Conservation (phyloP, 2,329 filamentous ascomycete species). For the Arthrobotrys pseudoclavata region DNA sequence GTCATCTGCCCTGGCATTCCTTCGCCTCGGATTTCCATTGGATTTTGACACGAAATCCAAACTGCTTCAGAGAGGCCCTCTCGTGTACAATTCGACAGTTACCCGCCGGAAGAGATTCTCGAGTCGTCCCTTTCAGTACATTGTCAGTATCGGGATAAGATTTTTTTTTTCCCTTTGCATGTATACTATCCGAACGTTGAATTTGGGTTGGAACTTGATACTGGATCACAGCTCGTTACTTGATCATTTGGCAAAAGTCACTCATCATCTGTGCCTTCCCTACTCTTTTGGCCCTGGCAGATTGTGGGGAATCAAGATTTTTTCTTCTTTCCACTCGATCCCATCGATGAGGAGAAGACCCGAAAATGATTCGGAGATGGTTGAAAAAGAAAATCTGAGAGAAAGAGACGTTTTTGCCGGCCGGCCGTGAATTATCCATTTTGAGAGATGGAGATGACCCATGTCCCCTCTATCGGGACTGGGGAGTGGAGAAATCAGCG, state of each 20-base stretch:
- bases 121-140: slow-evolving; percentile 24
- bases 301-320: slow-evolving; percentile 55
- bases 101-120: slow-evolving; percentile 55
- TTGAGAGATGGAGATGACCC: slow-evolving; percentile 40
- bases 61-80: slow-evolving; percentile 19
- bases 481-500: slow-evolving; percentile 51
- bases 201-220: slow-evolving; percentile 11
- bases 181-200: slow-evolving; percentile 21
- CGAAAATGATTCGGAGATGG: slow-evolving; percentile 50
- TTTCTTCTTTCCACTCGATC: slow-evolving; percentile 9
- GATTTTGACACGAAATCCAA: slow-evolving; percentile 36
- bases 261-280: slow-evolving; percentile 36
- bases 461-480: slow-evolving; percentile 43
- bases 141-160: background rate
- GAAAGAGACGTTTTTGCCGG: slow-evolving; percentile 29
- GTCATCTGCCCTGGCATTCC: slow-evolving; percentile 50
- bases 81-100: slow-evolving; percentile 52
- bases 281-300: slow-evolving; percentile 34
- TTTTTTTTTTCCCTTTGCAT: background rate
- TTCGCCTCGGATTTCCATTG: slow-evolving; percentile 26
- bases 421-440: slow-evolving; percentile 51
- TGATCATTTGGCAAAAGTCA: slow-evolving; percentile 53
- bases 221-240: slow-evolving; percentile 12
- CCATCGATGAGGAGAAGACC: slow-evolving; percentile 23
- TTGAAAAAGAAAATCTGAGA: slow-evolving; percentile 22